Conservation (phyloP, 2,329 filamentous ascomycete species). For the Akanthomyces uredinophilus region DNA sequence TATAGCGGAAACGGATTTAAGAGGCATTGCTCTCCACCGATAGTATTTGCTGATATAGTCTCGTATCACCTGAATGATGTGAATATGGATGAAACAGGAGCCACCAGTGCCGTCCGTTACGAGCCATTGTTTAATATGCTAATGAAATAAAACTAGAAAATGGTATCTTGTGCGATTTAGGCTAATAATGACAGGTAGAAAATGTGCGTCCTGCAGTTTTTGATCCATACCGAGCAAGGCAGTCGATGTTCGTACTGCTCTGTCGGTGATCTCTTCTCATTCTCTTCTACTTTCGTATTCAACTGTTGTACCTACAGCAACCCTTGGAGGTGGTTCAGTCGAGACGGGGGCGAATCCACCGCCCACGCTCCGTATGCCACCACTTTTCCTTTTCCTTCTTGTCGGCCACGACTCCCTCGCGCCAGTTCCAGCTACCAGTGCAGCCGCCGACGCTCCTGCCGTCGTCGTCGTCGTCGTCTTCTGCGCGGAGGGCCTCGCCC, state of each 20-base stretch:
- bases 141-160: not conserved
- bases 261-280: not conserved
- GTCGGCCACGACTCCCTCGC: slow-evolving; percentile 33
- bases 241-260: not conserved
- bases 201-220: slow-evolving; percentile 4
- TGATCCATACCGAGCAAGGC: not conserved
- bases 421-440: slow-evolving; percentile 42
- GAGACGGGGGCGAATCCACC: slow-evolving; percentile 30
- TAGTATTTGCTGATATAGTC: not conserved
- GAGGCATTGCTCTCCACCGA: not conserved
- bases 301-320: not conserved
- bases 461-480: slow-evolving; percentile 15
- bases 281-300: not conserved
- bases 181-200: not conserved
- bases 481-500: slow-evolving; percentile 37
- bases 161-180: slow-evolving; percentile 8
- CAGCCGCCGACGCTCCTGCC: slow-evolving; percentile 27
- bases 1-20: not conserved
- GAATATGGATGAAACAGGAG: not conserved
- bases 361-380: slow-evolving; percentile 46
- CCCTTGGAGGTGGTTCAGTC: not conserved
- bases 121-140: not conserved
- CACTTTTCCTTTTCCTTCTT: slow-evolving; percentile 45
- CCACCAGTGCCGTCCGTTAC: not conserved
- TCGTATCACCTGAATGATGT: not conserved